Percentiles rank a stretch among this genome's conserved stretches.
Evolutionary conservation across 306 rosid species (phyloP).

Genomic region (Trifolium dubium): DNA sequence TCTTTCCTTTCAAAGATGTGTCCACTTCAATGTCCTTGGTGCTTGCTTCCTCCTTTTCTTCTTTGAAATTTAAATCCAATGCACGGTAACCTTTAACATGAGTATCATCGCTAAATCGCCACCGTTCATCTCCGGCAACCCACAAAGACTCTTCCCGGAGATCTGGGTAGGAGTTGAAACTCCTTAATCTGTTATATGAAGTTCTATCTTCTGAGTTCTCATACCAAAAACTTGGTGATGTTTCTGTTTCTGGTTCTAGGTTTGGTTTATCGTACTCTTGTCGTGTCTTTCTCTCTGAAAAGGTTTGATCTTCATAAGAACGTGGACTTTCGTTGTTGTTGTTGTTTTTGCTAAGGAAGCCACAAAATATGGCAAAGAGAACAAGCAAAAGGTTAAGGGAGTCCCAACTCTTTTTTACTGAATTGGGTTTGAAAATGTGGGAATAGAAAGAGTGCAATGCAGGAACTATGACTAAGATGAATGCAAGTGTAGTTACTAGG

Average conservation of each 20-base stretch:
- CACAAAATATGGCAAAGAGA: slow-evolving; percentile 86
- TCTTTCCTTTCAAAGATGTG: slow-evolving; percentile 19
- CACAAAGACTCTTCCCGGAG: slow-evolving; percentile 71
- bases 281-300: slow-evolving; percentile 34
- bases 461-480: slow-evolving; percentile 58
- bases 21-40: slow-evolving; percentile 46
- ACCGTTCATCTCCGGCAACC: slow-evolving; percentile 54
- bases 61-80: slow-evolving; percentile 26
- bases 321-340: slow-evolving; percentile 40
- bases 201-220: slow-evolving; percentile 63
- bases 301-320: slow-evolving; percentile 45
- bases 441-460: slow-evolving; percentile 58
- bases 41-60: slow-evolving; percentile 16
- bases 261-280: slow-evolving; percentile 44
- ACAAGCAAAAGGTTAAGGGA: slow-evolving; percentile 76
- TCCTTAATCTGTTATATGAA: slow-evolving; percentile 55
- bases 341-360: slow-evolving; percentile 64
- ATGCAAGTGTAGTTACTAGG: slow-evolving; percentile 50
- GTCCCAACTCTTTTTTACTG: slow-evolving; percentile 81
- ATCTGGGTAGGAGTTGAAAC: slow-evolving; percentile 87
- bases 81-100: slow-evolving; percentile 46
- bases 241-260: slow-evolving; percentile 37
- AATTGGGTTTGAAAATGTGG: slow-evolving; percentile 62
- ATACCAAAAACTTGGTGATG: slow-evolving; percentile 55
- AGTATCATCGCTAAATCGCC: slow-evolving; percentile 76